phyloP scores from a whole-genome alignment of 306 rosid genomes.

The Abrus pulchellus region DNA sequence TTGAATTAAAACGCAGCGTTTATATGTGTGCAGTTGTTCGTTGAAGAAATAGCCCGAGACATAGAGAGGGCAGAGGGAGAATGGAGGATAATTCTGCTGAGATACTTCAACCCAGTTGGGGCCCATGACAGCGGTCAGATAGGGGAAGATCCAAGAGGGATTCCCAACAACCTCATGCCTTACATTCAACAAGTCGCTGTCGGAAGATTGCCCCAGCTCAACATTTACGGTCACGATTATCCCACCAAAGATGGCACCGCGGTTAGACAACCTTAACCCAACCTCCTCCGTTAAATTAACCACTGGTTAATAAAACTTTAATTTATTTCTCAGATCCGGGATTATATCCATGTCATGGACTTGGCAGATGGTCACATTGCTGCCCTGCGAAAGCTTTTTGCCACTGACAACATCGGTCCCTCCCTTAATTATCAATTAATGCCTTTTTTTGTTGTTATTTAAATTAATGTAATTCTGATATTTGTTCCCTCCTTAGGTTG shows the following conservation, averaged over 20 bases:
- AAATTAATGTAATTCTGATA: too few relatives aligned
- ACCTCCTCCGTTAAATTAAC: too few relatives aligned
- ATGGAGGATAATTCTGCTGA: constrained; percentile 74
- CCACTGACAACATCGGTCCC: constrained; percentile 63
- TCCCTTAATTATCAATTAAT: neutral
- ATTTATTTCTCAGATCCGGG: constrained; percentile 62
- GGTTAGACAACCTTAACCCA: constrained; percentile 37
- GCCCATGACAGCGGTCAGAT: constrained; percentile 83
- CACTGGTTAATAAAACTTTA: too few relatives aligned
- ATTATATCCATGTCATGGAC: constrained; percentile 93
- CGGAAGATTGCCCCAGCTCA: constrained; percentile 77
- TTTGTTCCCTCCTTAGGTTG: constrained; percentile 61
- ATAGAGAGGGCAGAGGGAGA: constrained; percentile 71
- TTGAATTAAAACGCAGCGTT: too few relatives aligned
- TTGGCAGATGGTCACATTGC: constrained; percentile 90
- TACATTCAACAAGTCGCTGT: constrained; percentile 86
- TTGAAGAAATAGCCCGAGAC: constrained; percentile 76
- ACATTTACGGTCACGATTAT: constrained; percentile 81
- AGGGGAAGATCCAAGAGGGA: constrained; percentile 88
- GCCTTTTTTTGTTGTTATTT: too few relatives aligned
- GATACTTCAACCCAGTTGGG: constrained; percentile 92
- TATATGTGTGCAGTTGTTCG: constrained; percentile 56
- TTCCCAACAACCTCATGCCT: constrained; percentile 90
- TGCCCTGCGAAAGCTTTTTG: constrained; percentile 78
- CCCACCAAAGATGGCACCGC: constrained; percentile 85